Base-by-base conservation (phyloP, 179 eudicot genomes). In the Heliamphora pulchella region DNA sequence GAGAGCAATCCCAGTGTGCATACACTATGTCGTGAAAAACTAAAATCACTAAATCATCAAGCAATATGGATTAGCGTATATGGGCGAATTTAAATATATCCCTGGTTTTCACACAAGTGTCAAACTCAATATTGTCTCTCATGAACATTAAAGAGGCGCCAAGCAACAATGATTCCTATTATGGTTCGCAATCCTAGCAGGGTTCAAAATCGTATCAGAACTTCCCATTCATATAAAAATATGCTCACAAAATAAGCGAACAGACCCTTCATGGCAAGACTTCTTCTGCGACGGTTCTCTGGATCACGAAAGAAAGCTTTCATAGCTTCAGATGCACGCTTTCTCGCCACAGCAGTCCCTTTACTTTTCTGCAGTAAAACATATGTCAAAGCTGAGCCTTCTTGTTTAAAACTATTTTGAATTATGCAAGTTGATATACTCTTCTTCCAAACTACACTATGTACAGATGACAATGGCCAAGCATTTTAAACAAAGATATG, bases 211-310 rank as follows among this genome's bases (percentile, higher is more conserved):
- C 41, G 22, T 58, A 59, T 53, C 39, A 44, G 15, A 62, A 76
- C 11, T 6, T 50, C 17, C 68, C 68, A 64, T 20, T 20, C 41
- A 64, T 8, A 5, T 20, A 63, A 63, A 8, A 3, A 22, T 63
- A 8, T 54, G 58, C 58, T 54, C 58, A 54, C 58, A 54, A 54
- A 54, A 54, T 54, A 54, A 54, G 11, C 44, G 53, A 63, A 73
- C 77, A 22, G 57, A 96, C 99, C 98, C 90, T 83, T 90, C 98
- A 96, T 91, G 74, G 94, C 71, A 82, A 92, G 78, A 84, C 99
- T 96, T 89, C 98, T 90, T 88, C 74, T 94, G 74, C 81, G 94
- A 62, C 98, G 98, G 59, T 96, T 96, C 81, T 88, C 97, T 53
- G 99, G 98, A 82, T 94, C 87, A 78, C 89, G 80, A 53, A 96